phyloP scores from a whole-genome alignment of 257 asterid species.

The Nicotiana tabacum region DNA sequence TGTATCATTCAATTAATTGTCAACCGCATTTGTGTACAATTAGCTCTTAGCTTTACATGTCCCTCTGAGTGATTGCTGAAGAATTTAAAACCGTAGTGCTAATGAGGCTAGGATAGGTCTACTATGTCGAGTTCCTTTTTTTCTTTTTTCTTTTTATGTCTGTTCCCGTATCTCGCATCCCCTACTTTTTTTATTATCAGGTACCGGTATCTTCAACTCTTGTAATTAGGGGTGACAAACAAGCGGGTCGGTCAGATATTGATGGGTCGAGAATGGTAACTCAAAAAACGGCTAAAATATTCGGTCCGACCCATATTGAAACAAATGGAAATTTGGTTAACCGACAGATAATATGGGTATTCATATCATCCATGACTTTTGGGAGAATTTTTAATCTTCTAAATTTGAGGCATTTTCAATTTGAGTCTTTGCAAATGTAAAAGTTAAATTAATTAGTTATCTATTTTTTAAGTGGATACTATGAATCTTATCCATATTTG shows the following conservation, averaged over 20 bases:
- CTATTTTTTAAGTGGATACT: no score
- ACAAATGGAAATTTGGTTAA: no score
- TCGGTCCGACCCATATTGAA: no score
- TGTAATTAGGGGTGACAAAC: neutral
- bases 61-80: neutral
- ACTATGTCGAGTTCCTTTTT: neutral
- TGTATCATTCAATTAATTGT: conserved; percentile 11
- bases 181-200: neutral
- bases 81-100: neutral
- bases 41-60: neutral
- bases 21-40: neutral
- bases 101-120: neutral
- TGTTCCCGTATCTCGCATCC: neutral
- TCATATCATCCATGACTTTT: accelerated
- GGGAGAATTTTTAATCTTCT: no score
- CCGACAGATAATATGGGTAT: no score
- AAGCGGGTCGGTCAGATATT: no score
- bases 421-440: no score
- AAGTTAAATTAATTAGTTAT: no score
- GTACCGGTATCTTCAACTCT: neutral
- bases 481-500: no score
- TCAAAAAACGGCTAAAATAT: no score
- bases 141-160: neutral
- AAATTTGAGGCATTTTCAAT: no score
- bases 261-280: no score